phyloP scores from a whole-genome alignment of 2,329 filamentous ascomycete species.

The Tolypocladium sp. region DNA sequence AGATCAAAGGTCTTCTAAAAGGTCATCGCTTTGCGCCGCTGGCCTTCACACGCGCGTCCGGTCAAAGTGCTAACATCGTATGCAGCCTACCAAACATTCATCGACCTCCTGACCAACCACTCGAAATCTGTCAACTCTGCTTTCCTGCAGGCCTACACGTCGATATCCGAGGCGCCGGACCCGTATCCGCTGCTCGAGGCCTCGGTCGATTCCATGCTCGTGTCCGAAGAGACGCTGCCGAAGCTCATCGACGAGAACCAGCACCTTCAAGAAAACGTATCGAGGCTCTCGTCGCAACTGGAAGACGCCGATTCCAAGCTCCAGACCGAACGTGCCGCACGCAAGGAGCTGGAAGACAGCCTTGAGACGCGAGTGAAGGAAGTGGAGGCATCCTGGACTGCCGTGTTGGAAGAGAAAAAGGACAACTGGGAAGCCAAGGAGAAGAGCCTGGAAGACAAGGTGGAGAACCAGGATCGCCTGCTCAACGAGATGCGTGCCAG shows the following conservation, averaged over 20 bases:
- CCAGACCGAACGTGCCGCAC: conserved; percentile 65
- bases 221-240: conserved; percentile 86
- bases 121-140: conserved; percentile 89
- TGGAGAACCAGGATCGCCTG: conserved; percentile 86
- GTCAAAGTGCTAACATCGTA: conserved; percentile 8
- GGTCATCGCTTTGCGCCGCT: conserved; percentile 33
- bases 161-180: conserved; percentile 89
- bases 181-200: conserved; percentile 94
- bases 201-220: conserved; percentile 85
- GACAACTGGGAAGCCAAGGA: conserved; percentile 97
- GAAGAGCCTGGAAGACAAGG: conserved; percentile 80
- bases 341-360: conserved; percentile 67
- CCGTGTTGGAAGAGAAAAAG: conserved; percentile 84
- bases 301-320: conserved; percentile 74
- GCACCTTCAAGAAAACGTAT: conserved; percentile 71
- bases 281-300: conserved; percentile 66
- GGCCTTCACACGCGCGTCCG: neutral
- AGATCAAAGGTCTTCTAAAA: conserved; percentile 86
- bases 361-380: conserved; percentile 79
- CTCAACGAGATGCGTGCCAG: conserved; percentile 93
- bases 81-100: conserved; percentile 90
- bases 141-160: conserved; percentile 87
- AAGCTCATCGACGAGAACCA: conserved; percentile 84
- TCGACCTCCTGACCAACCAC: conserved; percentile 91
- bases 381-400: conserved; percentile 81